phyloP scores from a whole-genome alignment of 192 early-diverging fungal species.

The Backusella australiensis region DNA sequence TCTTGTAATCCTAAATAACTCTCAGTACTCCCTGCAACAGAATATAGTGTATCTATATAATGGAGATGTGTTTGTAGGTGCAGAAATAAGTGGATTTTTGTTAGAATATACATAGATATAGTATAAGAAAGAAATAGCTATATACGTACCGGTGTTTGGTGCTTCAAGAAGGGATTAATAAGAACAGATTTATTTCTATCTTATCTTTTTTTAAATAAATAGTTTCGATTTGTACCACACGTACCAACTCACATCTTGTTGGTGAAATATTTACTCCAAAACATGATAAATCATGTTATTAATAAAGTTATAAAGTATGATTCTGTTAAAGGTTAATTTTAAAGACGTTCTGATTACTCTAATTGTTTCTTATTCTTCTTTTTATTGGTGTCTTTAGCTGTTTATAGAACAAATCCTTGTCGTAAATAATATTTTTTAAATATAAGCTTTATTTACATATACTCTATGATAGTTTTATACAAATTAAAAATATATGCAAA shows the following conservation, averaged over 20 bases:
- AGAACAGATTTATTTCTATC: not conserved
- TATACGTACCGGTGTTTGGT: not conserved
- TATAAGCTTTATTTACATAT: slow-evolving; percentile 6
- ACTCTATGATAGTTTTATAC: slow-evolving; percentile 1
- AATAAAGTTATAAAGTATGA: not conserved
- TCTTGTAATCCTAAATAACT: not conserved
- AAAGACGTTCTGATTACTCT: not conserved
- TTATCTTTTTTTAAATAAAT: not conserved
- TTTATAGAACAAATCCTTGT: not conserved
- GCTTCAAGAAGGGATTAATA: not conserved
- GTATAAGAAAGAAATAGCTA: not conserved
- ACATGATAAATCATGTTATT: not conserved
- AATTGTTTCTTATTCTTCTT: not conserved
- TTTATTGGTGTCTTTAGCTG: not conserved
- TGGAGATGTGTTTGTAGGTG: too few relatives aligned
- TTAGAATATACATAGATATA: not conserved
- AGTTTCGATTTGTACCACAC: not conserved
- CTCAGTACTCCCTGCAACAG: not conserved
- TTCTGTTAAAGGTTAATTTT: not conserved
- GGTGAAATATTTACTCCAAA: not conserved
- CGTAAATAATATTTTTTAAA: not conserved
- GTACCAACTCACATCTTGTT: not conserved
- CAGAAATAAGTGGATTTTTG: not conserved
- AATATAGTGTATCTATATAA: not conserved
- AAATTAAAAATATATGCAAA: not conserved